Evolutionary conservation across 768 basidiomycete genomes (phyloP), one percentile per base, ranked within the genome.

Genomic region (Coprinopsis sp.): DNA sequence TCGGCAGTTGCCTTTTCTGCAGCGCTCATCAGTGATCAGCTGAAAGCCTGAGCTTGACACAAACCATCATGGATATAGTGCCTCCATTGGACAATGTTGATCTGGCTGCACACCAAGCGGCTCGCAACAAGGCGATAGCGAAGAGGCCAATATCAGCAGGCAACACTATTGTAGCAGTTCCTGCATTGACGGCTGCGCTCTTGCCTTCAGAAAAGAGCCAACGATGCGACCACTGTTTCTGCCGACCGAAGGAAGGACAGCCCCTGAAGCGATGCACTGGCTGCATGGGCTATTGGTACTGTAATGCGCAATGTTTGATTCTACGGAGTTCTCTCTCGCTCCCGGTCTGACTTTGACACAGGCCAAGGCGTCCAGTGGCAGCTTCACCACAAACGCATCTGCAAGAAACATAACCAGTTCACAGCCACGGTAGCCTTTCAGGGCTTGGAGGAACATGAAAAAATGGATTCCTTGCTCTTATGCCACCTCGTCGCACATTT

Each of bases 201-300:
- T 64, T 84, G 3, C 69, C 70, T 0, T 54, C 60, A 10, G 77
- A 82, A 62, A 87, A 87, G 54, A 75, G 82, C 12, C 67, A 58
- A 16, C 68, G 87, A 51, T 91, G 88, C 53, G 87, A 91, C 58
- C 58, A 63, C 22, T 90, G 87, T 55, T 74, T 81, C 52, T 63
- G 65, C 3, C 43, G 61, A 3, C 55, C 66, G 3, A 51, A 60
- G 16, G 58, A 64, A 29, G 49, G 42, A 14, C 51, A 53, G 11
- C 57, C 49, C 27, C 68, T 88, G 34, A 74, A 66, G 51, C 72
- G 69, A 58, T 91, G 87, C 52, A 72, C 77, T 3, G 79, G 81
- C 11, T 90, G 88, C 53, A 76, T 72, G 13, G 72, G 75, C 0
- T 86, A 83, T 58, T 88, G 79, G 77, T 91, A 91, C 57, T 91